Conservation (phyloP, 495 filamentous ascomycete species). For the Aspergillus haitiensis region DNA sequence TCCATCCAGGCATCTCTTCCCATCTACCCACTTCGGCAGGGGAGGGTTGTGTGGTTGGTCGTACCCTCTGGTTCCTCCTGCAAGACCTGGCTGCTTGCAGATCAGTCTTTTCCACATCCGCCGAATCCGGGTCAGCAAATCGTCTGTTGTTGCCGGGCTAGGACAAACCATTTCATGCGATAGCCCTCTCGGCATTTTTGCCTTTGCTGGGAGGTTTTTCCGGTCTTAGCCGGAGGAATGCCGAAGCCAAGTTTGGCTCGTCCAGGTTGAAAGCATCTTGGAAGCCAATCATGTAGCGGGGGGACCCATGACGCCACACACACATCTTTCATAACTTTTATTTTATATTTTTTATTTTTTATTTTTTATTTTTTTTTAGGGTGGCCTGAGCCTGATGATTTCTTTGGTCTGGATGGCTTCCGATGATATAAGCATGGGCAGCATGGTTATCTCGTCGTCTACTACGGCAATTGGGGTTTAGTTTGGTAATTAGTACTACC, state of each 20-base stretch:
- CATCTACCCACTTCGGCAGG: slow-evolving; percentile 20
- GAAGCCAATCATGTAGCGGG: slow-evolving; percentile 21
- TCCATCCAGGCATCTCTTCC: slow-evolving; percentile 10
- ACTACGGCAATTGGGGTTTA: background rate
- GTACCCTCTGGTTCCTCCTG: slow-evolving; percentile 15
- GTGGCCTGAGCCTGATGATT: slow-evolving; percentile 13
- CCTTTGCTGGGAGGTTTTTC: slow-evolving; percentile 24
- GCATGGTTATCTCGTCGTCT: background rate
- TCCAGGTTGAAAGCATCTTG: slow-evolving; percentile 15
- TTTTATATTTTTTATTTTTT: no score
- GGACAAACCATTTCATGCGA: slow-evolving; percentile 2
- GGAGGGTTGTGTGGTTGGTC: background rate
- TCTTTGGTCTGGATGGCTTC: slow-evolving; percentile 1
- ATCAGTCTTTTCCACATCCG: slow-evolving; percentile 21
- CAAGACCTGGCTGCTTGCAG: slow-evolving; percentile 25
- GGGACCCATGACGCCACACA: slow-evolving; percentile 20
- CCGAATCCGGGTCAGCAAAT: slow-evolving; percentile 21
- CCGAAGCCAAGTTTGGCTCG: slow-evolving; percentile 34
- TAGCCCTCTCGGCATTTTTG: slow-evolving; percentile 22
- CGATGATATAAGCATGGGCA: slow-evolving; percentile 11
- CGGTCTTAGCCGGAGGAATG: slow-evolving; percentile 26
- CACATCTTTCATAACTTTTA: slow-evolving; percentile 27
- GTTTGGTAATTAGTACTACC: background rate
- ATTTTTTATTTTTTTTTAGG: slow-evolving; percentile 2
- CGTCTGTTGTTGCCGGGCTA: background rate